Conservation (phyloP, 208 protist genomes). For the Ichthyophonus hoferi region DNA sequence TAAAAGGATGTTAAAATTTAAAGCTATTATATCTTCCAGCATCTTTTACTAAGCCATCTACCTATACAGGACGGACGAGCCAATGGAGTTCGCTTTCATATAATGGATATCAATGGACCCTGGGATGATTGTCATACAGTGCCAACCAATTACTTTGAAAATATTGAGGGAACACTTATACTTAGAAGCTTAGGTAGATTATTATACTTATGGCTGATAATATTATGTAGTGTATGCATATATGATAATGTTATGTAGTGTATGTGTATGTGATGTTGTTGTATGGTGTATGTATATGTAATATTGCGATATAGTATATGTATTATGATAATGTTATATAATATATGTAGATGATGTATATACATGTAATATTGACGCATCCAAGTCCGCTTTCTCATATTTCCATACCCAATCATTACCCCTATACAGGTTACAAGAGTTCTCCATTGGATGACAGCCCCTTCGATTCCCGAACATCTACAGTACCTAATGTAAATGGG, state of each 20-base stretch:
- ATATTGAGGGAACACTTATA: not conserved
- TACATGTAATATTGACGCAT: not conserved
- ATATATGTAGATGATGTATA: too few relatives aligned
- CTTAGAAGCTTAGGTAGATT: constrained; percentile 11
- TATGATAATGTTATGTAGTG: too few relatives aligned
- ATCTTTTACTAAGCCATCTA: not conserved
- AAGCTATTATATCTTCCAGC: too few relatives aligned
- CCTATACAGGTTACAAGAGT: constrained; percentile 27
- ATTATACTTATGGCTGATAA: not conserved
- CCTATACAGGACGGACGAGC: constrained; percentile 4
- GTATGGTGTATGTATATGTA: too few relatives aligned
- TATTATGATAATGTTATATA: too few relatives aligned
- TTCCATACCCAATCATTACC: not conserved
- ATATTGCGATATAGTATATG: too few relatives aligned
- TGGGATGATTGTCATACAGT: not conserved
- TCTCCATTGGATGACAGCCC: not conserved
- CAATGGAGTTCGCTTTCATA: not conserved
- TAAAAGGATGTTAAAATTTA: too few relatives aligned
- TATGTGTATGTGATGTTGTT: too few relatives aligned
- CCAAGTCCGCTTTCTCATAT: too few relatives aligned
- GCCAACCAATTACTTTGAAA: not conserved
- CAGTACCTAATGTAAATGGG: constrained; percentile 6
- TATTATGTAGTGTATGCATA: too few relatives aligned
- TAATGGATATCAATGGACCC: not conserved
- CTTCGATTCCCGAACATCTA: not conserved